Evolutionary conservation across 495 filamentous ascomycete genomes (phyloP).

Genomic region (Terfezia claveryi): DNA sequence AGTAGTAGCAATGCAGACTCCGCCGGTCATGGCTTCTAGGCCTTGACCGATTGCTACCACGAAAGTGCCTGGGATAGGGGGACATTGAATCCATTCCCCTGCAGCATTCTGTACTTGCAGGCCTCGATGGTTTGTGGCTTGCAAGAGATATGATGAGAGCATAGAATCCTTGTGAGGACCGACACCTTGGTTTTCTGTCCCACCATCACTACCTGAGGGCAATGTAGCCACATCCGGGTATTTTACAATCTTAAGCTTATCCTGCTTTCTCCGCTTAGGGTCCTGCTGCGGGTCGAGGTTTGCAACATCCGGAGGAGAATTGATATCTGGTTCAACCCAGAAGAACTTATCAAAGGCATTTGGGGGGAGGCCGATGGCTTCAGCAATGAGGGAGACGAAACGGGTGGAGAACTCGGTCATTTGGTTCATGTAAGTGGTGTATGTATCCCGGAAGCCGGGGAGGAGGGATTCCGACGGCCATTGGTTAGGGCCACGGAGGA

Average conservation of each 20-base stretch:
- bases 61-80: constrained; percentile 37
- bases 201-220: background rate
- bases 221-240: constrained; percentile 27
- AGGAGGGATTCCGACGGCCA: constrained; percentile 54
- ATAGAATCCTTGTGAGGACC: constrained; percentile 86
- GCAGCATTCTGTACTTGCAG: constrained; percentile 75
- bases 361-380: constrained; percentile 53
- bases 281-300: background rate
- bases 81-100: constrained; percentile 62
- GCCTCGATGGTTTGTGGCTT: constrained; percentile 55
- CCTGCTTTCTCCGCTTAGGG: constrained; percentile 26
- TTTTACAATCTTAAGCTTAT: constrained; percentile 84
- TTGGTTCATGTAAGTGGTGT: constrained; percentile 49
- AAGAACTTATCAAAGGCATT: constrained; percentile 60
- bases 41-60: constrained; percentile 90
- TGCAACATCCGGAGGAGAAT: background rate
- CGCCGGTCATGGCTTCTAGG: constrained; percentile 71
- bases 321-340: background rate
- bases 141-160: constrained; percentile 68
- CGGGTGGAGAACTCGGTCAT: constrained; percentile 48
- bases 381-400: constrained; percentile 71
- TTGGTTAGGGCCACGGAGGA: constrained; percentile 69
- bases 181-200: constrained; percentile 8
- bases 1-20: constrained; percentile 69
- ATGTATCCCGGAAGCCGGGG: constrained; percentile 47